Evolutionary conservation across 2,329 filamentous ascomycete species (phyloP).

Genomic region (Coniochaeta ligniaria): DNA sequence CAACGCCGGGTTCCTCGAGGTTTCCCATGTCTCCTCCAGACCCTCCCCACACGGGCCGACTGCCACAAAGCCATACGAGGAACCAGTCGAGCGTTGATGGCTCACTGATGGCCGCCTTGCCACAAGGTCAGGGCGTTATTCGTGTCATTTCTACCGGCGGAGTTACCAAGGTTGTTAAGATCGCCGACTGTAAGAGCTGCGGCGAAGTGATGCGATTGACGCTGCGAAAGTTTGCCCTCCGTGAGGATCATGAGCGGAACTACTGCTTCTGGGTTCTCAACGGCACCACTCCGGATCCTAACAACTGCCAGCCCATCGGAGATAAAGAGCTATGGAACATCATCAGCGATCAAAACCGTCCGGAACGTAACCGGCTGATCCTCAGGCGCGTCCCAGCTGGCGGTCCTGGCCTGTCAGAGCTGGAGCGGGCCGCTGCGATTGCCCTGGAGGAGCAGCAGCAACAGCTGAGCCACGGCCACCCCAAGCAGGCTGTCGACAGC

Average conservation of each 20-base stretch:
- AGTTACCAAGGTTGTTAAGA: slow-evolving; percentile 87
- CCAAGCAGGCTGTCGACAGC: slow-evolving; percentile 58
- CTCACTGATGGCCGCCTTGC: slow-evolving; percentile 77
- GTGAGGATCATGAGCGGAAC: slow-evolving; percentile 86
- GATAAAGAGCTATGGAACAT: slow-evolving; percentile 88
- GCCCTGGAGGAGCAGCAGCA: slow-evolving; percentile 81
- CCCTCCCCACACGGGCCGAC: slow-evolving; percentile 47
- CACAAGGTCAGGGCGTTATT: slow-evolving; percentile 81
- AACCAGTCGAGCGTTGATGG: slow-evolving; percentile 81
- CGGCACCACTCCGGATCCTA: slow-evolving; percentile 75
- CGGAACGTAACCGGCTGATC: slow-evolving; percentile 86
- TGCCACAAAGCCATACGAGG: slow-evolving; percentile 63
- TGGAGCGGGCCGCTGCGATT: slow-evolving; percentile 81
- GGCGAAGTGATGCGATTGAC: slow-evolving; percentile 91
- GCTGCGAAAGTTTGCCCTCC: slow-evolving; percentile 77
- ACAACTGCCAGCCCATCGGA: slow-evolving; percentile 71
- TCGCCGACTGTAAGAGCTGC: slow-evolving; percentile 82
- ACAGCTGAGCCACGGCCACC: slow-evolving; percentile 61
- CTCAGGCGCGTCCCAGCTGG: slow-evolving; percentile 87
- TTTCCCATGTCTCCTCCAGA: slow-evolving; percentile 58
- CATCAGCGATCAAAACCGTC: slow-evolving; percentile 76
- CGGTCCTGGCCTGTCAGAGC: slow-evolving; percentile 79
- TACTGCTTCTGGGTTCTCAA: slow-evolving; percentile 96
- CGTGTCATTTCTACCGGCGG: slow-evolving; percentile 89
- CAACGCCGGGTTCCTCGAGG: slow-evolving; percentile 39